A percentile compares a stretch with the other conserved stretches of the same genome.
These are phyloP conservation scores for Acanthamoeba healyi DNA, from an alignment of 208 protist genomes.

Conservation along the genomic window DNA sequence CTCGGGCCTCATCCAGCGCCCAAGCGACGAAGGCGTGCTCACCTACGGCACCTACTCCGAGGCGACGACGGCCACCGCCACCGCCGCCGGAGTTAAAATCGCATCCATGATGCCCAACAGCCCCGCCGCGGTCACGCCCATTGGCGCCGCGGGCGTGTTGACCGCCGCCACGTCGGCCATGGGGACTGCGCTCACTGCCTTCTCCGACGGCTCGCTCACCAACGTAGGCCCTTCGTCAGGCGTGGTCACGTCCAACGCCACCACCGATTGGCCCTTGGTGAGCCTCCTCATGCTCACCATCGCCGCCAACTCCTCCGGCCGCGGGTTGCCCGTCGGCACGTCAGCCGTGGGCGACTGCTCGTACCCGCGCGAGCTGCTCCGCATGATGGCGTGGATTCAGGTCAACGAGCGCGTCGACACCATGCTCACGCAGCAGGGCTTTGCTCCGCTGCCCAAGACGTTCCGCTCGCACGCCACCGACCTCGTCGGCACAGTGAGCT, in stretches of 20 bases:
- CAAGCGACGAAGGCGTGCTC: not conserved
- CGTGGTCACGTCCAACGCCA: not conserved
- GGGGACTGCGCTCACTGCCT: not conserved
- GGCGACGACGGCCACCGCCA: not conserved
- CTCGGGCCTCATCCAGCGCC: too few relatives aligned
- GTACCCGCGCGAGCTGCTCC: not conserved
- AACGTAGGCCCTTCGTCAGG: not conserved
- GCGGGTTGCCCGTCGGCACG: not conserved
- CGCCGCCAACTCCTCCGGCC: not conserved
- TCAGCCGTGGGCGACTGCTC: not conserved
- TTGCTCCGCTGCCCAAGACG: not conserved
- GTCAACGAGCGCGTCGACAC: not conserved
- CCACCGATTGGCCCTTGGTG: not conserved
- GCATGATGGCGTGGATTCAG: not conserved
- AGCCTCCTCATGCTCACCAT: not conserved
- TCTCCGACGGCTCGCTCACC: not conserved
- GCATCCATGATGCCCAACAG: not conserved
- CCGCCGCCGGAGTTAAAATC: not conserved
- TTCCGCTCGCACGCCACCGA: not conserved
- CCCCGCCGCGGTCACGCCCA: not conserved
- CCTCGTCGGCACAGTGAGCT: not conserved
- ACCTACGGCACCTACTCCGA: not conserved
- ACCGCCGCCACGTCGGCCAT: not conserved
- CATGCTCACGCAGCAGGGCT: not conserved
- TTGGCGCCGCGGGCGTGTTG: not conserved